These are phyloP conservation scores for Clarireedia paspali DNA, from an alignment of 2,329 filamentous ascomycete genomes.

Conservation along the genomic window DNA sequence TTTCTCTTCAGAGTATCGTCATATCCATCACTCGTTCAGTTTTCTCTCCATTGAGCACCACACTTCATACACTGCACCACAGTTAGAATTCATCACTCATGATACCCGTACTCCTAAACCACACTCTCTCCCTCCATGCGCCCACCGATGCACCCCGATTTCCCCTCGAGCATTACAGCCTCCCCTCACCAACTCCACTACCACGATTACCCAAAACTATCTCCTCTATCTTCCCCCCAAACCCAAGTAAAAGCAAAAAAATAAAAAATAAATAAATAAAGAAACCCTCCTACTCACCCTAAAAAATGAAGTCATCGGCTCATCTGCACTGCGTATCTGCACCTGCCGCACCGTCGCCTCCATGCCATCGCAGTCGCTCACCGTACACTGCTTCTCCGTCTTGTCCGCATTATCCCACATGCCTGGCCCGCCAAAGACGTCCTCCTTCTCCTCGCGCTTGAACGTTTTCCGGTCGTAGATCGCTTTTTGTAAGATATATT, in stretches of 20 bases:
- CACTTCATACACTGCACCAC: conserved; percentile 55
- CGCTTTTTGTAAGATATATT: conserved; percentile 71
- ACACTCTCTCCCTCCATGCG: neutral
- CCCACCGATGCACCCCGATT: conserved; percentile 7
- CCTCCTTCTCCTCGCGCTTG: conserved; percentile 80
- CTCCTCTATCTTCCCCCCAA: neutral
- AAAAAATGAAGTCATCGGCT: conserved; percentile 96
- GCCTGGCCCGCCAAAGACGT: conserved; percentile 79
- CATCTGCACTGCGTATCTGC: conserved; percentile 95
- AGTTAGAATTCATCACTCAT: neutral
- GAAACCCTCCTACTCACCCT: conserved; percentile 47
- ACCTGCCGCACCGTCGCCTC: conserved; percentile 94
- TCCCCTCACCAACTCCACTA: neutral
- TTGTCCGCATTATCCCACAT: conserved; percentile 91
- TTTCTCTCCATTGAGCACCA: conserved; percentile 58
- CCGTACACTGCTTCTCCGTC: conserved; percentile 73
- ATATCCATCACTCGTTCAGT: conserved; percentile 31
- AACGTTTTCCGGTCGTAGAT: conserved; percentile 73
- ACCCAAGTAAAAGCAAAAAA: neutral
- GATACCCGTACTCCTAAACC: neutral
- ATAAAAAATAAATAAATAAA: neutral
- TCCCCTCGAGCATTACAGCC: neutral
- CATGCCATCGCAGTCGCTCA: conserved; percentile 69
- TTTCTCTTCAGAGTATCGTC: neutral
- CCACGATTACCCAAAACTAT: neutral